phyloP scores from a whole-genome alignment of 2,329 filamentous ascomycete species.

The Cercospora sesami region DNA sequence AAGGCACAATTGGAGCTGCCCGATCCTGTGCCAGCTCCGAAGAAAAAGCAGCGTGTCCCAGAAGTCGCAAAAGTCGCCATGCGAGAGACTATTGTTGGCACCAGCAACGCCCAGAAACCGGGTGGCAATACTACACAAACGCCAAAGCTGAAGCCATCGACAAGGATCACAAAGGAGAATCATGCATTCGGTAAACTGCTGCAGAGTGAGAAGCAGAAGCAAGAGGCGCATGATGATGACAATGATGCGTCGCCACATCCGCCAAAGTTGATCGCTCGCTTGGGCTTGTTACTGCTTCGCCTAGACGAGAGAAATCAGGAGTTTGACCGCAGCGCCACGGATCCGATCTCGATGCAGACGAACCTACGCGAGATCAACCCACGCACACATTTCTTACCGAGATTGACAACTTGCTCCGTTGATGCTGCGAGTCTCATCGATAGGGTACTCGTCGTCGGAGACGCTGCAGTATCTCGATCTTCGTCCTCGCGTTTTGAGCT shows the following conservation, averaged over 20 bases:
- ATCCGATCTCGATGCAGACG: constrained; percentile 16
- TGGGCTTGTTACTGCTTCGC: constrained; percentile 21
- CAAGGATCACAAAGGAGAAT: constrained; percentile 7
- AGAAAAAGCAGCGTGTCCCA: constrained; percentile 7
- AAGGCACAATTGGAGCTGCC: constrained; percentile 17
- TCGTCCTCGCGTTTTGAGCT: constrained; percentile 4
- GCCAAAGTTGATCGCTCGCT: constrained; percentile 18
- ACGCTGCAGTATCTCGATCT: background rate
- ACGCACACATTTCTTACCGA: constrained; percentile 20
- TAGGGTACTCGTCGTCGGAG: background rate
- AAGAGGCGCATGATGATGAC: constrained; percentile 11
- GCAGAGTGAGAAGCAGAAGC: constrained; percentile 4
- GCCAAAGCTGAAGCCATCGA: constrained; percentile 7
- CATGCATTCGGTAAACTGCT: constrained; percentile 21
- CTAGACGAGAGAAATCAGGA: constrained; percentile 11
- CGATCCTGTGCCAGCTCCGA: constrained; percentile 13
- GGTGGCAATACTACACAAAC: background rate
- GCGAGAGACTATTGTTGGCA: background rate
- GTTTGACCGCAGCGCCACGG: background rate
- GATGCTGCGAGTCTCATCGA: constrained; percentile 13
- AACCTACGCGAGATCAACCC: constrained; percentile 12
- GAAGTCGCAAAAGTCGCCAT: background rate
- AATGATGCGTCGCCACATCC: background rate
- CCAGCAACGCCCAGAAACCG: background rate
- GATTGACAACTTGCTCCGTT: constrained; percentile 17